A percentile compares a stretch with the other conserved stretches of the same genome.
Conservation (phyloP, 2,329 filamentous ascomycete species). For the Penicillium sp. region DNA sequence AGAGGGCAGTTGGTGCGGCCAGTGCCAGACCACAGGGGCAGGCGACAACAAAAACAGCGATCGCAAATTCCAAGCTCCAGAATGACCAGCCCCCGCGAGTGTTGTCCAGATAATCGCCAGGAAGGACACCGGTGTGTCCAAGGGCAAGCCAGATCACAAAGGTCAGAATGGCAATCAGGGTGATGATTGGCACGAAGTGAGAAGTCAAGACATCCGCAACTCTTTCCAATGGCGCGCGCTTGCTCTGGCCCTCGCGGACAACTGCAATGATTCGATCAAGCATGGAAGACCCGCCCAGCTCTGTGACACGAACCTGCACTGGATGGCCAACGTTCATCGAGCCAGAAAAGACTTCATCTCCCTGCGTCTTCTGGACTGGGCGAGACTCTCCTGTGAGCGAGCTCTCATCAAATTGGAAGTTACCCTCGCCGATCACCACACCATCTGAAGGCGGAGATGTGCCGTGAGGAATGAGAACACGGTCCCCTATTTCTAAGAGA, state of each 20-base stretch:
- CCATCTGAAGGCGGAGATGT: constrained; percentile 82
- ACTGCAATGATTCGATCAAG: constrained; percentile 46
- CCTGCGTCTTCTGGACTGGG: constrained; percentile 38
- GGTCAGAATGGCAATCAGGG: constrained; percentile 43
- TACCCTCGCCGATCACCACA: constrained; percentile 48
- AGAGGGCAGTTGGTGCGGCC: constrained; percentile 80
- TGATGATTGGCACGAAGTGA: constrained; percentile 47
- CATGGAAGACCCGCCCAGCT: constrained; percentile 45
- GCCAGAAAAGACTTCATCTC: constrained; percentile 42
- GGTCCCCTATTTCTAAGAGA: constrained; percentile 66
- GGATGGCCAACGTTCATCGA: constrained; percentile 45
- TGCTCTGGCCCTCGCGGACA: constrained; percentile 46
- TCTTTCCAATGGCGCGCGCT: constrained; percentile 44
- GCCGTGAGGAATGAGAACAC: constrained; percentile 70
- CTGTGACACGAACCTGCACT: constrained; percentile 39
- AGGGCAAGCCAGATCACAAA: constrained; percentile 45
- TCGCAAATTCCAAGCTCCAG: constrained; percentile 60
- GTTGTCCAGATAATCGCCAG: constrained; percentile 47
- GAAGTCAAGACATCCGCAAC: constrained; percentile 44
- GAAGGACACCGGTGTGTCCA: constrained; percentile 39
- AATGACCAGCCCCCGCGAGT: constrained; percentile 47
- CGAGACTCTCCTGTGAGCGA: constrained; percentile 63
- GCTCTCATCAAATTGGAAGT: constrained; percentile 76
- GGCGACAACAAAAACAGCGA: constrained; percentile 79
- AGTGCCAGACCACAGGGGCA: constrained; percentile 79